Evolutionary conservation across 1,284 basidiomycete genomes (phyloP).

Genomic region (Neonothopanus nambi): DNA sequence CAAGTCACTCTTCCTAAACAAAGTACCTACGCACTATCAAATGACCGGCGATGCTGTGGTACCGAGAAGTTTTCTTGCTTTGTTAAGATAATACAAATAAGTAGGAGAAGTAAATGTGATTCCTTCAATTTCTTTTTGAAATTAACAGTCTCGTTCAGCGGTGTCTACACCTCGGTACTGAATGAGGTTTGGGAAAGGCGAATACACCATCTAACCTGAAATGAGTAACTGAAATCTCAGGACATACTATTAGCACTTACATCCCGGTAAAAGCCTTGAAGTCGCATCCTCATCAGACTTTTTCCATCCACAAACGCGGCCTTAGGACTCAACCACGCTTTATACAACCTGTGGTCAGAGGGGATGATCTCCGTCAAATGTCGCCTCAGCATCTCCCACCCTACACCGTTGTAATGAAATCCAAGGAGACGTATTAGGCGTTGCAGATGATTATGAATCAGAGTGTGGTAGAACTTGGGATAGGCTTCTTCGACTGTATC

Average conservation of each 20-base stretch:
- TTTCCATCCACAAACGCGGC: constrained; percentile 44
- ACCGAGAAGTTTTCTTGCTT: too few relatives aligned
- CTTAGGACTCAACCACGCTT: constrained; percentile 44
- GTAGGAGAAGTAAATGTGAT: too few relatives aligned
- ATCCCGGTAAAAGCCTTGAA: constrained; percentile 51
- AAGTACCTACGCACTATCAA: too few relatives aligned
- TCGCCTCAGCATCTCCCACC: constrained; percentile 46
- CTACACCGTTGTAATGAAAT: constrained; percentile 46
- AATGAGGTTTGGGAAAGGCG: constrained; percentile 49
- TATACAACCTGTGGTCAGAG: constrained; percentile 39
- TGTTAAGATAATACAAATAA: too few relatives aligned
- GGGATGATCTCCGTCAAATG: constrained; percentile 45
- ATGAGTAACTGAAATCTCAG: constrained; percentile 10
- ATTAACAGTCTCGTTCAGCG: too few relatives aligned
- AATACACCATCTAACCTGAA: constrained; percentile 45
- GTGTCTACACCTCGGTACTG: constrained; percentile 27
- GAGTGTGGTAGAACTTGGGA: constrained; percentile 55
- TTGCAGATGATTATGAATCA: constrained; percentile 55
- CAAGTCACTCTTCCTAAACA: too few relatives aligned
- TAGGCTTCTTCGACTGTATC: constrained; percentile 45
- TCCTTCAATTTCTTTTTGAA: too few relatives aligned
- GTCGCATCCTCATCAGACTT: constrained; percentile 53
- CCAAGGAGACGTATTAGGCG: constrained; percentile 49
- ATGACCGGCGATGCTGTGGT: too few relatives aligned
- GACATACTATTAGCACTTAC: constrained; percentile 30